These are phyloP conservation scores for Solanum corneliomulleri DNA, from an alignment of 257 asterid genomes.

Conservation along the genomic window DNA sequence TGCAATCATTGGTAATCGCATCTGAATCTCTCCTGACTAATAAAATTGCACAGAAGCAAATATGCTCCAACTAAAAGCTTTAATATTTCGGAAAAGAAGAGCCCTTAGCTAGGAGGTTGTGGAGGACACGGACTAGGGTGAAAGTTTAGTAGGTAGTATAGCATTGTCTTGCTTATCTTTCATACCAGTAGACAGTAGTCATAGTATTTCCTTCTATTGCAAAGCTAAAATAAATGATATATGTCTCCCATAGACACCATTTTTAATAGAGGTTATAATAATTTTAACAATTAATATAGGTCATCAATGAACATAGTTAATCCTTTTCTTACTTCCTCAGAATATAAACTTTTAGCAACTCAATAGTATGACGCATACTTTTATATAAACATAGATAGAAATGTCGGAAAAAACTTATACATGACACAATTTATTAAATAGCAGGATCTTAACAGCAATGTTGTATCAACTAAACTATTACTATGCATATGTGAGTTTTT, in stretches of 20 bases:
- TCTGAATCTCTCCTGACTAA: neutral
- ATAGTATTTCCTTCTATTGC: neutral
- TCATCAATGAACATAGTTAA: neutral
- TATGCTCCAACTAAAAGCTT: neutral
- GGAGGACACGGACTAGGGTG: neutral
- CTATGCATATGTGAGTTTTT: neutral
- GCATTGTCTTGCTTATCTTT: neutral
- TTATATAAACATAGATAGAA: neutral
- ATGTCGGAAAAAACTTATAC: neutral
- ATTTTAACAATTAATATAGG: neutral
- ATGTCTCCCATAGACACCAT: neutral
- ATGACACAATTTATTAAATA: neutral
- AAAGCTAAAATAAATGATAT: neutral
- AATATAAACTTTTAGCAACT: neutral
- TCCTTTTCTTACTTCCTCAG: neutral
- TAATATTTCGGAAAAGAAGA: neutral
- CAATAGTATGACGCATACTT: neutral
- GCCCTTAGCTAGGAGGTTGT: neutral
- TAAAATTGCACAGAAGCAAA: neutral
- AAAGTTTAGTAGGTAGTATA: neutral
- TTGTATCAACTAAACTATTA: neutral
- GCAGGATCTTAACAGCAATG: neutral
- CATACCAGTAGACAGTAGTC: neutral
- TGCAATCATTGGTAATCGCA: neutral
- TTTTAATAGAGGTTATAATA: neutral